These are phyloP conservation scores for Neonectria punicea DNA, from an alignment of 2,329 filamentous ascomycete species.

Conservation along the genomic window DNA sequence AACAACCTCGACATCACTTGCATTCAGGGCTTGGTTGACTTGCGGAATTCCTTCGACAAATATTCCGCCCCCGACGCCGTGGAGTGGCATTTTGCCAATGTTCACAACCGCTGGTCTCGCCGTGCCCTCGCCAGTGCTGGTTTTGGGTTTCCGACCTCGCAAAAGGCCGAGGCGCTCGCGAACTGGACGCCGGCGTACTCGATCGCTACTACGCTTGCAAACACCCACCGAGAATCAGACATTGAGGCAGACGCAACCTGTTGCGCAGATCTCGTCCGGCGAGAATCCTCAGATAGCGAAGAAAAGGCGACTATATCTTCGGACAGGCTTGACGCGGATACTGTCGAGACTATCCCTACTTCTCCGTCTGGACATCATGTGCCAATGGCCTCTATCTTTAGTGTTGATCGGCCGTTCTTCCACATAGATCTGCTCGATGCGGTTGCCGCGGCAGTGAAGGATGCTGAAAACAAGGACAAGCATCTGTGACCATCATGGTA, in stretches of 20 bases:
- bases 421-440: conserved; percentile 58
- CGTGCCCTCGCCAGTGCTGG: conserved; percentile 65
- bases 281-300: conserved; percentile 1
- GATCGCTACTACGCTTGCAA: conserved; percentile 41
- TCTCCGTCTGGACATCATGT: not conserved
- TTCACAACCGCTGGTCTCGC: conserved; percentile 67
- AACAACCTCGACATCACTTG: conserved; percentile 68
- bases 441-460: conserved; percentile 48
- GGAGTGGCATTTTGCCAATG: conserved; percentile 65
- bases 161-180: conserved; percentile 40
- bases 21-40: conserved; percentile 66
- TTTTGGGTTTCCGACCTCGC: conserved; percentile 59
- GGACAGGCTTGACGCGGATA: not conserved
- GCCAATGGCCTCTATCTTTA: conserved; percentile 46
- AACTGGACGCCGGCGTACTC: conserved; percentile 50
- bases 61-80: conserved; percentile 60
- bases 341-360: not conserved
- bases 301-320: not conserved
- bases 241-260: conserved; percentile 8
- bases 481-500: not conserved
- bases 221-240: not conserved
- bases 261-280: not conserved
- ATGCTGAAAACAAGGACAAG: conserved; percentile 40
- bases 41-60: conserved; percentile 63
- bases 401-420: conserved; percentile 58